Percentiles rank a stretch among this genome's conserved stretches.
phyloP scores from a whole-genome alignment of 345 rosid genomes.

The Syzygium grande region DNA sequence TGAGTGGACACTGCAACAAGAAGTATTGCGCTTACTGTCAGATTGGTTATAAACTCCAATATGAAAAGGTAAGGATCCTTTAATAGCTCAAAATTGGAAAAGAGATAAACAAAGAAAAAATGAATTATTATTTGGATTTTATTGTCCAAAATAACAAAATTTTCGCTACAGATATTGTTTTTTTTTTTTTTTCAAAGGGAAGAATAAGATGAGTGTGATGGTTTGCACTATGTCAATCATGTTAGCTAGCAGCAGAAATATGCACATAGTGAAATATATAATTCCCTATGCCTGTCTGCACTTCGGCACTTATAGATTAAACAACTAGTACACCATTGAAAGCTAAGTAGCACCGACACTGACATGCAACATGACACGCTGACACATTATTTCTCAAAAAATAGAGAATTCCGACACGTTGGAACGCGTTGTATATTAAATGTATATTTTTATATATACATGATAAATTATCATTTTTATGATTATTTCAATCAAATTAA shows the following conservation, averaged over 20 bases:
- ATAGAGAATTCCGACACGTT: too few relatives aligned
- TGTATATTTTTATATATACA: too few relatives aligned
- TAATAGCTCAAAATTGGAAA: not conserved
- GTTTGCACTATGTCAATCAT: not conserved
- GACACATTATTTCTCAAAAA: too few relatives aligned
- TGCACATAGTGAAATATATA: not conserved
- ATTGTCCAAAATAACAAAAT: not conserved
- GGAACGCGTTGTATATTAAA: too few relatives aligned
- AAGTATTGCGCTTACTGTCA: not conserved
- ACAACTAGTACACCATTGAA: not conserved
- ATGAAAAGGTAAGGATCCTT: not conserved
- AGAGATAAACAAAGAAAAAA: not conserved
- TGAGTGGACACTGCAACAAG: slow-evolving; percentile 70
- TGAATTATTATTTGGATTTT: not conserved
- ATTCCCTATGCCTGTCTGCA: not conserved
- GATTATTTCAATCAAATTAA: too few relatives aligned
- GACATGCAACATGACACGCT: too few relatives aligned
- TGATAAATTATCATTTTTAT: too few relatives aligned
- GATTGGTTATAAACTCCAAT: not conserved
- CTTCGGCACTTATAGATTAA: not conserved
- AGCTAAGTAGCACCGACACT: too few relatives aligned
- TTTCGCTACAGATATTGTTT: not conserved
- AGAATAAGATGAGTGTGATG: not conserved
- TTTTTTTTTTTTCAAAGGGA: not conserved
- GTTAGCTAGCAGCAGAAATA: not conserved